Conservation (phyloP, 2,329 filamentous ascomycete genomes). For the Neurospora sp. region DNA sequence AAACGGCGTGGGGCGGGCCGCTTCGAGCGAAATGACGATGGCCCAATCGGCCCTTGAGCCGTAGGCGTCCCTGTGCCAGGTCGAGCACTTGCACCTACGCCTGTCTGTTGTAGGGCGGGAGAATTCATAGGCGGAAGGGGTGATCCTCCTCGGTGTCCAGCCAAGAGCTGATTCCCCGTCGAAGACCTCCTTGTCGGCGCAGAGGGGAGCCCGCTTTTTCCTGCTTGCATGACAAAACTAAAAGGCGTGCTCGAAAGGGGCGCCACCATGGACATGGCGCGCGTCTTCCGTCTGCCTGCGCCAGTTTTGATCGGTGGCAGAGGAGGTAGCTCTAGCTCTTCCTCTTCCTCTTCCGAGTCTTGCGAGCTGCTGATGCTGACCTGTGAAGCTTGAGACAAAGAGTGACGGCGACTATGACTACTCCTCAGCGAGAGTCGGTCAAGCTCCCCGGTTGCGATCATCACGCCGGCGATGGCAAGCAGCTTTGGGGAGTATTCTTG, state of each 20-base stretch:
- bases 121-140: constrained; percentile 8
- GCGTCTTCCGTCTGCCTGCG: background rate
- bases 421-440: constrained; percentile 7
- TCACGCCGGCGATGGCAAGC: constrained; percentile 11
- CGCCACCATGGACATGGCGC: background rate
- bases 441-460: constrained; percentile 11
- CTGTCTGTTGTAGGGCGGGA: background rate
- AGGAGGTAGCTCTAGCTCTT: background rate
- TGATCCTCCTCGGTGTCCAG: background rate
- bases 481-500: constrained; percentile 1
- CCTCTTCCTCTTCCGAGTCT: background rate
- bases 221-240: background rate
- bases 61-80: background rate
- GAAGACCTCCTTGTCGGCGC: background rate
- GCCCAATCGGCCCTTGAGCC: background rate
- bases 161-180: background rate
- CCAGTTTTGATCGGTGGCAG: background rate
- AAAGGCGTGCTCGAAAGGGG: constrained; percentile 1
- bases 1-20: background rate
- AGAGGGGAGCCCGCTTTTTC: background rate
- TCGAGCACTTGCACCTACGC: background rate
- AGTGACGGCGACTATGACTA: background rate
- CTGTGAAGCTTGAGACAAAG: background rate
- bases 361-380: background rate
- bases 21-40: background rate